Evolutionary conservation across 1,284 basidiomycete species (phyloP), one percentile per base, ranked within the genome.

Genomic region (Rhizopogon hawkerae): DNA sequence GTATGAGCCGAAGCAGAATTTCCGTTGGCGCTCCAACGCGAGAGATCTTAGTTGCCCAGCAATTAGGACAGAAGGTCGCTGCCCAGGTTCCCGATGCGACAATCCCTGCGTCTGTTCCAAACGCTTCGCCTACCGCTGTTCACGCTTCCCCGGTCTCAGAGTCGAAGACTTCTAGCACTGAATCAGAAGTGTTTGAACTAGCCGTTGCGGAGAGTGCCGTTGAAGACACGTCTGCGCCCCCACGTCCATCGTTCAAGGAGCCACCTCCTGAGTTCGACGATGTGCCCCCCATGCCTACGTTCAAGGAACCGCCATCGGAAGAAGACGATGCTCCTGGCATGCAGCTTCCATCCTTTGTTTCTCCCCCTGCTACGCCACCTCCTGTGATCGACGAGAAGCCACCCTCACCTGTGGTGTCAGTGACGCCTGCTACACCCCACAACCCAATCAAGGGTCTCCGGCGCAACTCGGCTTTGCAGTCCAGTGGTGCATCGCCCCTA

Each of bases 1-100:
- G 92, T 42, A 76, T 90, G 65, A 86, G 80, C 58, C 75, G 90
- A 60, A 69, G 79, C 65, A 65, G 74, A 56, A 74, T 88, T 56
- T 79, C 97, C 75, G 67, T 86, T 68, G 67, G 85, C 64, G 61
- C 90, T 72, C 60, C 95, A 70, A 50, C 93, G 63, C 53, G 90
- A 79, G 65, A 98, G 73, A 63, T 95, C 71, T 65, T 92, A 74
- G 58, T 91, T 74, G 64, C 93, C 74, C 63, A 86, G 73, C 75
- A 84, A 53, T 71, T 75, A 33, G 79, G 77, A 3, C 79, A 82
- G 61, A 79, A 80, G 52, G 35, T 72, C 68, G 6, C 60, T 73
- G 29, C 29, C 11, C 26, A 42, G 41, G 37, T 24, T 34, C 48
- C 52, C 4, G 35, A 46, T 26, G 37, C 51, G 10, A 44, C 37